A percentile compares a stretch with the other conserved stretches of the same genome.
Conservation (phyloP, 768 basidiomycete genomes). For the Myochromella boudieri region DNA sequence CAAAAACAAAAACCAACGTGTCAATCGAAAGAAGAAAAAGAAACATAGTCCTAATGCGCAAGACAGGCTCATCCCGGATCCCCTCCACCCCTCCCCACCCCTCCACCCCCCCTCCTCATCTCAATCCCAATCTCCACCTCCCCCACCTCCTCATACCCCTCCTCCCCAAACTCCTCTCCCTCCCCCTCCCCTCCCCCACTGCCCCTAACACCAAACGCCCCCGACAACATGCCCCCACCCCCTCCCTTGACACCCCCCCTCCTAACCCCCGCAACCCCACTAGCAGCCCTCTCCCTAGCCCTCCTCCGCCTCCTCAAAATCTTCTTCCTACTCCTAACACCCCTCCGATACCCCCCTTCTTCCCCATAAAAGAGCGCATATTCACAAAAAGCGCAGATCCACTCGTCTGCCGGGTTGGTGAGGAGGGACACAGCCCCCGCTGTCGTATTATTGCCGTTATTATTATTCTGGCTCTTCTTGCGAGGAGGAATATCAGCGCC, state of each 20-base stretch:
- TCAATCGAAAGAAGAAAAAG: no score
- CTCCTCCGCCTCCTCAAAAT: conserved; percentile 68
- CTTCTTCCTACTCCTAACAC: conserved; percentile 74
- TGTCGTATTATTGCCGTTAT: conserved; percentile 12
- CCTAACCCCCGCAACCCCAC: conserved; percentile 36
- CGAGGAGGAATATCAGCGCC: conserved; percentile 64
- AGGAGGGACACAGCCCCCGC: background rate
- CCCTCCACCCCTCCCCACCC: conserved; percentile 1
- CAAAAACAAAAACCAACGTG: no score
- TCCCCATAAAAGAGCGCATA: conserved; percentile 91
- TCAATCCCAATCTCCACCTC: conserved; percentile 24
- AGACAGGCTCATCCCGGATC: no score
- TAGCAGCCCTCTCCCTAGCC: conserved; percentile 70
- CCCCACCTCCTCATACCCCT: conserved; percentile 25
- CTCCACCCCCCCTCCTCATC: conserved; percentile 10
- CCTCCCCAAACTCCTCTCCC: background rate
- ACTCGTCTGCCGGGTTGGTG: conserved; percentile 75
- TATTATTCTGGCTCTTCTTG: conserved; percentile 16
- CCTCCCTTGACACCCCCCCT: conserved; percentile 25
- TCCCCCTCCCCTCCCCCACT: conserved; percentile 20
- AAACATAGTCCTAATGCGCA: no score
- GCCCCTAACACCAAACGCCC: background rate
- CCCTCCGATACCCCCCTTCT: conserved; percentile 51
- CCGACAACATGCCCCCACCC: conserved; percentile 9
- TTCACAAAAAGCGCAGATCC: conserved; percentile 95